phyloP scores from a whole-genome alignment of 129 eudicot genomes.

The Saposhnikovia divaricata region DNA sequence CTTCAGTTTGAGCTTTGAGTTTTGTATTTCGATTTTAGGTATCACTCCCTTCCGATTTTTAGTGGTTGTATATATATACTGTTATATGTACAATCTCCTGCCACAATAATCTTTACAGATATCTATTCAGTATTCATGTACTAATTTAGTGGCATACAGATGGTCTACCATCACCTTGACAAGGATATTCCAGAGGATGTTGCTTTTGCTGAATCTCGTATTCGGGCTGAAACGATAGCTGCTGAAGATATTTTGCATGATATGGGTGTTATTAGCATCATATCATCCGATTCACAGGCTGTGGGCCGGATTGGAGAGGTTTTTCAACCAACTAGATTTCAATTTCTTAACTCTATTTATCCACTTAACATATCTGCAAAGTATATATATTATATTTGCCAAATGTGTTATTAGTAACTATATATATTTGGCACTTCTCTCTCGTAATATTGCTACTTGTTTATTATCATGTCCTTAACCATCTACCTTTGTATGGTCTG shows the following conservation, averaged over 20 bases:
- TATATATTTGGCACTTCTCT: background rate
- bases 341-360: background rate
- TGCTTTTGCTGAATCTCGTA: slow-evolving; percentile 92
- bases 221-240: slow-evolving; percentile 93
- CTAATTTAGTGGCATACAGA: slow-evolving; percentile 35
- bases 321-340: background rate
- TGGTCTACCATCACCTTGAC: slow-evolving; percentile 99
- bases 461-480: background rate
- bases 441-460: background rate
- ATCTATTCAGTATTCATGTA: background rate
- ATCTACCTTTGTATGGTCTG: background rate
- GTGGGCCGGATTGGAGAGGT: slow-evolving; percentile 99
- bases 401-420: background rate
- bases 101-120: background rate
- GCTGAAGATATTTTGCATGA: slow-evolving; percentile 99
- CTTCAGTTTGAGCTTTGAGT: too few species aligned
- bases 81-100: background rate
- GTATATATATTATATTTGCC: background rate
- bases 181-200: slow-evolving; percentile 93
- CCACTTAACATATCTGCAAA: background rate
- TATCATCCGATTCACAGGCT: slow-evolving; percentile 98
- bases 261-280: slow-evolving; percentile 95
- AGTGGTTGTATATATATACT: too few species aligned
- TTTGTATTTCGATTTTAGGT: too few species aligned
- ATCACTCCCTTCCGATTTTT: too few species aligned